Base-by-base conservation (phyloP, 2,329 filamentous ascomycete species). In the Colletotrichum trifolii region DNA sequence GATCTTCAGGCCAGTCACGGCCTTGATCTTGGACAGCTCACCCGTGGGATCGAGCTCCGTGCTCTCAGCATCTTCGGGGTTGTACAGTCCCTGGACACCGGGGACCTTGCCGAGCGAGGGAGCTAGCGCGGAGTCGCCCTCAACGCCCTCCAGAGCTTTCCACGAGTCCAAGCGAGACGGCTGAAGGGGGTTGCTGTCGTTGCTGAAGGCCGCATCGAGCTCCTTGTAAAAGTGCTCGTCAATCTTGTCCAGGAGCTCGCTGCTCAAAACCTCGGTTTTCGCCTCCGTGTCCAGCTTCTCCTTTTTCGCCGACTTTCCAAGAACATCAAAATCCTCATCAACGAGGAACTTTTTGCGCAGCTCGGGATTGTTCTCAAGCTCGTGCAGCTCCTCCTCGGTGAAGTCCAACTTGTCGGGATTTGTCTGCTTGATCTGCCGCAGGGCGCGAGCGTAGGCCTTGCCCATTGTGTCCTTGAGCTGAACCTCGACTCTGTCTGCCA, bases 381-480 rank as follows among this genome's bases (percentile, higher is more conserved):
- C 78, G 65, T 72, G 70, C 71, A 78, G 81, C 77, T 81, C 79
- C 52, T 86, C 79, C 52, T 83, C 78, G 5, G 83, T 83, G 72
- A 87, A 99, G 67, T 85, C 80, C 55, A 83, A 78, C 62, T 80
- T 76, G 60, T 78, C 76, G 55, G 81, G 78, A 57, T 76, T 73
- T 68, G 76, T 77, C 68, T 77, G 73, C 75, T 79, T 78, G 64
- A 81, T 76, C 73, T 71, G 77, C 71, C 73, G 79, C 70, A 83
- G 69, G 34, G 80, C 80, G 47, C 78, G 73, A 38, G 78, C 71
- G 73, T 80, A 79, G 63, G 79, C 79, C 45, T 76, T 72, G 54
- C 76, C 75, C 49, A 82, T 76, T 70, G 82, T 79, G 64, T 78
- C 72, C 59, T 75, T 78, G 64, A 80, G 78, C 70, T 79, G 79